Base-by-base conservation (phyloP, 2,329 filamentous ascomycete species). In the Fusarium acutatum region DNA sequence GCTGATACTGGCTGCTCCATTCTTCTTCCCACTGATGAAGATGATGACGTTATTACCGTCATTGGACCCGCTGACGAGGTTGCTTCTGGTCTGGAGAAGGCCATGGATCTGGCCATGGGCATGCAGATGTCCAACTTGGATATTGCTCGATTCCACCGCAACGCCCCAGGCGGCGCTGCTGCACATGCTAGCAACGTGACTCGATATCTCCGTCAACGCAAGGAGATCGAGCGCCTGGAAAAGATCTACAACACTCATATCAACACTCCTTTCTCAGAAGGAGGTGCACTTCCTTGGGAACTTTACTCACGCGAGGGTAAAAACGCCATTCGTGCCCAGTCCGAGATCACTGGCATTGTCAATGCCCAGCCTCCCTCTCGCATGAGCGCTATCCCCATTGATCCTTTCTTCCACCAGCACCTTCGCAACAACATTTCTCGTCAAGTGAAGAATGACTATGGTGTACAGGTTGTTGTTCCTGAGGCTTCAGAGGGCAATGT, bases 1-100 rank as follows among this genome's bases (percentile, higher is more conserved):
- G 88, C 91, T 50, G 91, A 97, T 79, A 98, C 96, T 65, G 96
- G 96, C 71, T 99, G 96, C 82, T 90, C 93, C 47, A 92, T 98
- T 67, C 89, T 98, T 64, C 84, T 98, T 50, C 96, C 94, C 13
- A 87, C 87, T 32, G 90, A 92, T 30, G 91, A 94, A 60, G 93
- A 96, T 64, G 93, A 94, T 52, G 94, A 97, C 78, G 91, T 90
- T 46, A 89, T 98, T 52, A 96, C 94, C 35, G 90, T 99, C 71
- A 91, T 97, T 72, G 96, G 96, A 7, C 94, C 93, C 24, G 84
- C 91, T 13, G 89, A 93, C 71, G 90, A 90, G 77, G 90, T 98
- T 63, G 88, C 93, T 70, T 86, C 87, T 72, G 96, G 93, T 78
- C 86, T 95, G 52, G 93, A 97, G 80, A 93, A 91, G 81, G 94